Conservation (phyloP, 768 basidiomycete genomes). For the Lentinula edodes region DNA sequence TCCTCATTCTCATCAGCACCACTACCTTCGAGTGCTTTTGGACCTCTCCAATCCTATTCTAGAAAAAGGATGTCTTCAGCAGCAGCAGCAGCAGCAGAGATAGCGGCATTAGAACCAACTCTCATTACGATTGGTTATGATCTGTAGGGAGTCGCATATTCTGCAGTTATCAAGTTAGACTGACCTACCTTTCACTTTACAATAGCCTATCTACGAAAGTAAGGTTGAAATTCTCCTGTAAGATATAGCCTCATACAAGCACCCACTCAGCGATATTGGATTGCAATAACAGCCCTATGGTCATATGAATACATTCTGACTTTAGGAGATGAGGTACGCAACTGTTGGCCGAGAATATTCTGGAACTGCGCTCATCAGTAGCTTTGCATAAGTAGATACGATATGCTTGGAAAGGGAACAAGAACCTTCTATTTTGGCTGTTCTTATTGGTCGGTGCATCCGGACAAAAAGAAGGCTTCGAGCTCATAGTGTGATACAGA, state of each 20-base stretch:
- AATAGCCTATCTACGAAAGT: neutral
- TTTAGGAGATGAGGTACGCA: conserved; percentile 10
- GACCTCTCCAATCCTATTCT: neutral
- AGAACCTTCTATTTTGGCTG: conserved; percentile 5
- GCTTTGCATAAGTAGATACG: neutral
- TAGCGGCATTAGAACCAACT: neutral
- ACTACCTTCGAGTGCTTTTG: too few species aligned
- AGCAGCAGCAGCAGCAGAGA: neutral
- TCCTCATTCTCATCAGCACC: too few species aligned
- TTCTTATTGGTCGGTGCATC: conserved; percentile 1
- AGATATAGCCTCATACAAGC: neutral
- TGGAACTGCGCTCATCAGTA: too few species aligned
- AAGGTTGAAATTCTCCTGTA: neutral
- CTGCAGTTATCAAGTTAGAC: neutral
- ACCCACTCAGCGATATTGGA: conserved; percentile 7
- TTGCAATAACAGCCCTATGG: conserved; percentile 12
- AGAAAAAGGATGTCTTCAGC: neutral
- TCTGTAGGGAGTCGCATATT: neutral
- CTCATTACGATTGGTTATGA: neutral
- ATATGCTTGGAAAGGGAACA: neutral
- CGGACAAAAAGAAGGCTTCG: neutral
- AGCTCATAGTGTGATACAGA: conserved; percentile 1
- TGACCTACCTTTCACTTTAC: neutral
- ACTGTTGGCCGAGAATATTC: neutral
- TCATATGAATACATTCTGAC: conserved; percentile 14